Conservation (phyloP, 2,329 filamentous ascomycete genomes). For the Venturia carpophila region DNA sequence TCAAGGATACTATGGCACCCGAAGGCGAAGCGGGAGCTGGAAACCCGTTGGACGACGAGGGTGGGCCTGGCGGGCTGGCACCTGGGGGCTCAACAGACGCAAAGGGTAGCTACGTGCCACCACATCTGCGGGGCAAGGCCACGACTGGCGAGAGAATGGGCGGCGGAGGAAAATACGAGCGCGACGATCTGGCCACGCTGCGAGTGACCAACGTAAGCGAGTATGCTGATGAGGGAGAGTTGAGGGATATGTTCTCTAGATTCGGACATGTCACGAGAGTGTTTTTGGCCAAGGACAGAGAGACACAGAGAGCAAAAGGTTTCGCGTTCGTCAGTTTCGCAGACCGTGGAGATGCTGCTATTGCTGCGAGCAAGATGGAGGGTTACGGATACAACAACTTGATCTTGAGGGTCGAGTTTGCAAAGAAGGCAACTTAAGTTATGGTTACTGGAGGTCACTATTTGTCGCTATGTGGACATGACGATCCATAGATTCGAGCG, state of each 20-base stretch:
- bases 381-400: slow-evolving; percentile 87
- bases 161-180: slow-evolving; percentile 71
- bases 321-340: slow-evolving; percentile 98
- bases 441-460: background rate
- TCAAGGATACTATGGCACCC: slow-evolving; percentile 98
- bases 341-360: slow-evolving; percentile 80
- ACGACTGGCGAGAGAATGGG: slow-evolving; percentile 73
- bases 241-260: slow-evolving; percentile 96
- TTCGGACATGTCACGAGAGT: slow-evolving; percentile 95
- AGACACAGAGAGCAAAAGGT: slow-evolving; percentile 92
- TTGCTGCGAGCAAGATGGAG: slow-evolving; percentile 96
- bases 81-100: slow-evolving; percentile 50
- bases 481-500: background rate
- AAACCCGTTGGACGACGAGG: slow-evolving; percentile 41
- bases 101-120: slow-evolving; percentile 71
- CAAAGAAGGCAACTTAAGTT: slow-evolving; percentile 50
- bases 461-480: background rate
- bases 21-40: slow-evolving; percentile 46
- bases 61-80: slow-evolving; percentile 48
- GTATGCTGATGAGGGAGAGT: slow-evolving; percentile 90
- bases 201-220: slow-evolving; percentile 98
- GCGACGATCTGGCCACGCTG: slow-evolving; percentile 92
- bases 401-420: slow-evolving; percentile 80
- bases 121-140: slow-evolving; percentile 71
- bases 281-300: slow-evolving; percentile 95